A percentile compares a stretch with the other conserved stretches of the same genome.
phyloP scores from a whole-genome alignment of 768 basidiomycete species.

The Hortiboletus campestris region DNA sequence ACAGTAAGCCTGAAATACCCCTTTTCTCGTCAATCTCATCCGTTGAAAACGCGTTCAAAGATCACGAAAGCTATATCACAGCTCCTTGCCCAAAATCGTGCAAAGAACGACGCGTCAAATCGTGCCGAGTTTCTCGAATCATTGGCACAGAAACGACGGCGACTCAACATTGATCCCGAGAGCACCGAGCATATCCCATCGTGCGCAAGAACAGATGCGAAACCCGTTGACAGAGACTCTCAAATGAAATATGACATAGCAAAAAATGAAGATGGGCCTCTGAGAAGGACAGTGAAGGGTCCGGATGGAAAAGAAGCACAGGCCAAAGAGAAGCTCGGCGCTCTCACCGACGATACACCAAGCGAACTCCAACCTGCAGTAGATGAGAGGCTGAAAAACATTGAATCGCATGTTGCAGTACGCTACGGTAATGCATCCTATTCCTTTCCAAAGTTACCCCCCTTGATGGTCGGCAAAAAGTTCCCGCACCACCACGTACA shows the following conservation, averaged over 20 bases:
- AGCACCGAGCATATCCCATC: conserved; percentile 41
- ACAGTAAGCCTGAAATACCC: conserved; percentile 45
- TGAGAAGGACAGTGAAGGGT: conserved; percentile 55
- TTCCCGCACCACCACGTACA: conserved; percentile 67
- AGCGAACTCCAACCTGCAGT: conserved; percentile 56
- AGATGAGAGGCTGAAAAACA: conserved; percentile 59
- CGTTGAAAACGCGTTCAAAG: conserved; percentile 35
- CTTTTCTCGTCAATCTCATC: background rate
- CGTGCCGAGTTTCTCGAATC: conserved; percentile 69
- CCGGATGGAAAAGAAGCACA: conserved; percentile 9
- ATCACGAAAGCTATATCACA: conserved; percentile 68
- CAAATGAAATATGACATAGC: conserved; percentile 89
- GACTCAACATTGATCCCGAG: conserved; percentile 36
- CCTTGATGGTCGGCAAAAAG: conserved; percentile 37
- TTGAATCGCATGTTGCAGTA: conserved; percentile 71
- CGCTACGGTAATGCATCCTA: conserved; percentile 57
- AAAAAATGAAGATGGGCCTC: conserved; percentile 78
- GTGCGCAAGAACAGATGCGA: conserved; percentile 76
- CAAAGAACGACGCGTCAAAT: conserved; percentile 75
- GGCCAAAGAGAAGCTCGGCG: conserved; percentile 7
- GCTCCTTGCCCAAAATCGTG: conserved; percentile 68
- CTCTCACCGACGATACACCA: conserved; percentile 28
- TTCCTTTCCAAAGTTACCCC: background rate
- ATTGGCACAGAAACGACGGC: conserved; percentile 52
- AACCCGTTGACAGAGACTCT: conserved; percentile 63